Evolutionary conservation across 2,329 filamentous ascomycete species (phyloP).

Genomic region (Bipolaris zeicola): DNA sequence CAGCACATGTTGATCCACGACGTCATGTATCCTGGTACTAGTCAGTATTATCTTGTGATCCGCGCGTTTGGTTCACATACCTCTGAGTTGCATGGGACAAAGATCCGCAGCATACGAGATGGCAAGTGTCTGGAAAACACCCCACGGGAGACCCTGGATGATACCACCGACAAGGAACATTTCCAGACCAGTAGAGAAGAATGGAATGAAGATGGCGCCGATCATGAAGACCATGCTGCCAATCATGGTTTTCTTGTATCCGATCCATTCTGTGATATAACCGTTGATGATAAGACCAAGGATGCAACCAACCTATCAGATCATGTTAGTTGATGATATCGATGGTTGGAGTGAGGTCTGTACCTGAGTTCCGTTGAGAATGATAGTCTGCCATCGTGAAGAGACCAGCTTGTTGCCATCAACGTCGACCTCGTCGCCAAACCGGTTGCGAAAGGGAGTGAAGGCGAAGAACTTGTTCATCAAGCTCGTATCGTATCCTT

Average conservation of each 20-base stretch:
- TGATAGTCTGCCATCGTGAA: constrained; percentile 51
- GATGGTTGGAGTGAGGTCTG: constrained; percentile 10
- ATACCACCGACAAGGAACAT: constrained; percentile 66
- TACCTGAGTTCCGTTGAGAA: constrained; percentile 51
- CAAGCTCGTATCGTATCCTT: constrained; percentile 80
- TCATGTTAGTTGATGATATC: constrained; percentile 14
- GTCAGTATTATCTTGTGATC: not conserved
- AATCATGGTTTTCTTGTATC: constrained; percentile 40
- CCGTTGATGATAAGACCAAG: constrained; percentile 53
- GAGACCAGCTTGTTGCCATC: constrained; percentile 48
- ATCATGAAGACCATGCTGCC: constrained; percentile 31
- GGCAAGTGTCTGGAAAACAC: constrained; percentile 47
- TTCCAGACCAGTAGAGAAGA: constrained; percentile 49
- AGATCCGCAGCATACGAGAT: constrained; percentile 54
- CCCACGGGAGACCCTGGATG: constrained; percentile 51
- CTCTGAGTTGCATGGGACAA: constrained; percentile 70
- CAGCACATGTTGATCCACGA: constrained; percentile 77
- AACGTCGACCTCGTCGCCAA: constrained; percentile 42
- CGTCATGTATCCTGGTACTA: constrained; percentile 34
- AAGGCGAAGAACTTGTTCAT: constrained; percentile 75
- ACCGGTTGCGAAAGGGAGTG: constrained; percentile 49
- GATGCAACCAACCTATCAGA: constrained; percentile 46
- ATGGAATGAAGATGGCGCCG: constrained; percentile 34
- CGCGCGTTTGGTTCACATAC: not conserved
- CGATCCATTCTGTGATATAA: constrained; percentile 50